These are phyloP conservation scores for Saccharomycopsis fibuligera DNA, from an alignment of 805 yeast species.

Conservation along the genomic window DNA sequence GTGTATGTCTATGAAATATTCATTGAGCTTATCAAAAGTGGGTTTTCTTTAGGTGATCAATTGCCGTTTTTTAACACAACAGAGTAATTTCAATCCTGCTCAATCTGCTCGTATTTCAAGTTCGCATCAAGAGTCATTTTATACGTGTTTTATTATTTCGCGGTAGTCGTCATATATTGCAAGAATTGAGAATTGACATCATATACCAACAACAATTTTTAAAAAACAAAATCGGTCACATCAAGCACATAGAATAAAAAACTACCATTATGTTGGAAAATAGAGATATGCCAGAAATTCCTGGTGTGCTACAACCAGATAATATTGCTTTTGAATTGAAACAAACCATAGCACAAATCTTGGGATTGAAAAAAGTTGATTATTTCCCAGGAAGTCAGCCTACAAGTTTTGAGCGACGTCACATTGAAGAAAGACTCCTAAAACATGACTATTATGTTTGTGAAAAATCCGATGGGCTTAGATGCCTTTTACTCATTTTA, in stretches of 20 bases:
- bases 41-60: too few species aligned
- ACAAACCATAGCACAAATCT: constrained; percentile 56
- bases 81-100: too few species aligned
- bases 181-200: too few species aligned
- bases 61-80: too few species aligned
- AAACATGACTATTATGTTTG: constrained; percentile 85
- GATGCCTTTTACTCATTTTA: constrained; percentile 69
- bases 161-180: too few species aligned
- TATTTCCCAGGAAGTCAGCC: constrained; percentile 94
- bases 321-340: constrained; percentile 63
- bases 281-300: constrained; percentile 70
- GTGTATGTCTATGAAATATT: too few species aligned
- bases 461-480: constrained; percentile 90
- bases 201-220: too few species aligned
- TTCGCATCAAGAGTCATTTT: too few species aligned
- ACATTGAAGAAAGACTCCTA: constrained; percentile 54
- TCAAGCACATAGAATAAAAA: not conserved
- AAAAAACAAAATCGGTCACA: not conserved
- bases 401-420: constrained; percentile 74
- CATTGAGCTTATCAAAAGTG: too few species aligned
- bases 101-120: too few species aligned
- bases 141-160: too few species aligned
- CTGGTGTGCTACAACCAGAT: constrained; percentile 75
- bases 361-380: constrained; percentile 44
- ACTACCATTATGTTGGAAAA: constrained; percentile 26